These are phyloP conservation scores for Aspergillus diversus DNA, from an alignment of 495 filamentous ascomycete species.

Conservation along the genomic window DNA sequence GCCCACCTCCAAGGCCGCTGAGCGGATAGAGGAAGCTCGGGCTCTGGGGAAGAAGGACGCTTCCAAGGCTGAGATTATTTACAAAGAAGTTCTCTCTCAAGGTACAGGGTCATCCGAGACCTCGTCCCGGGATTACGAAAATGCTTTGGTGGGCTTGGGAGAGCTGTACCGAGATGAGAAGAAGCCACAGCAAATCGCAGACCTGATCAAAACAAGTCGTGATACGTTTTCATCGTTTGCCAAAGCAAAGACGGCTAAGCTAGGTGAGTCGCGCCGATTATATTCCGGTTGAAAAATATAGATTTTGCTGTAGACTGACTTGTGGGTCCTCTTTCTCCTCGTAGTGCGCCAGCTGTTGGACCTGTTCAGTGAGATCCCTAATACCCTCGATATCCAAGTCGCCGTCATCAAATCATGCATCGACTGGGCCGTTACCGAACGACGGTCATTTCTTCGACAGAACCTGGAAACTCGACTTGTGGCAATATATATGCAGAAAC, in stretches of 20 bases:
- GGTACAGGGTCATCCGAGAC: constrained; percentile 81
- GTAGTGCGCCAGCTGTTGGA: constrained; percentile 96
- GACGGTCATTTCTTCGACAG: constrained; percentile 92
- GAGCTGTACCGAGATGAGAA: constrained; percentile 91
- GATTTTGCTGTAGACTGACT: background rate
- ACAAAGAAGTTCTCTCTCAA: constrained; percentile 85
- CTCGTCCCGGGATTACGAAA: constrained; percentile 85
- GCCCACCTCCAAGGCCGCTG: constrained; percentile 51
- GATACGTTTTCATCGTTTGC: constrained; percentile 92
- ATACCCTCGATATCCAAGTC: constrained; percentile 90
- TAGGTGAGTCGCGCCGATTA: constrained; percentile 63
- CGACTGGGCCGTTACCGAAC: constrained; percentile 95
- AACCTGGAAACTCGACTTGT: constrained; percentile 97
- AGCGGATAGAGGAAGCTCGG: constrained; percentile 82
- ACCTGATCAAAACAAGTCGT: constrained; percentile 87
- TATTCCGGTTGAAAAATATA: background rate
- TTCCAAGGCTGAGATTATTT: constrained; percentile 76
- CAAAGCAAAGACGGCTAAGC: constrained; percentile 97
- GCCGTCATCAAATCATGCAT: constrained; percentile 96
- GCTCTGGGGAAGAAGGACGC: constrained; percentile 77
- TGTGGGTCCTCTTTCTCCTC: background rate
- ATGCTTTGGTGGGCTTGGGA: constrained; percentile 70
- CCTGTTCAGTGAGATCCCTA: constrained; percentile 89
- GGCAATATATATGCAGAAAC: constrained; percentile 90
- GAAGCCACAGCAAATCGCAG: constrained; percentile 84